phyloP scores from a whole-genome alignment of 225 moss, liverwort and hornwort genomes.

The Bryoerythrophyllum caledonicum region DNA sequence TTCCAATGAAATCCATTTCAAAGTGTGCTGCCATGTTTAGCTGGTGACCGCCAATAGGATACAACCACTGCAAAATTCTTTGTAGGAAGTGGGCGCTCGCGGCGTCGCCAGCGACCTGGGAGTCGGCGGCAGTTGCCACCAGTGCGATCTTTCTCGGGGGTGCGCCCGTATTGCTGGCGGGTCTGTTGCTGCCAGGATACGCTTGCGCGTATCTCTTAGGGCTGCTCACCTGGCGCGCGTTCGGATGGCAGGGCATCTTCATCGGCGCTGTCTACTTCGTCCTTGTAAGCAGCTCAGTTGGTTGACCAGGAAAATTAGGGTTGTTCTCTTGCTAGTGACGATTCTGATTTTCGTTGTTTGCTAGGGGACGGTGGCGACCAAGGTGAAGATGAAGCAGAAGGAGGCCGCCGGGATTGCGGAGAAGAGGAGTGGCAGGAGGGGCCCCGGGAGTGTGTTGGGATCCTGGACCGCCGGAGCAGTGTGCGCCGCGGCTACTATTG shows the following conservation, averaged over 20 bases:
- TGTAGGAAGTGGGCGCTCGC: slow-evolving; percentile 66
- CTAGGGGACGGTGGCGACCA: slow-evolving; percentile 86
- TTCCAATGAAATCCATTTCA: too few species aligned
- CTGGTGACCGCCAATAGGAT: too few species aligned
- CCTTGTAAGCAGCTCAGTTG: too few species aligned
- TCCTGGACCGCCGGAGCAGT: slow-evolving; percentile 85
- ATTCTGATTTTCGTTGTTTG: too few species aligned
- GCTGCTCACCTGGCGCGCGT: slow-evolving; percentile 86
- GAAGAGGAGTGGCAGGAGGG: slow-evolving; percentile 87
- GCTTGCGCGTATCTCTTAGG: slow-evolving; percentile 69
- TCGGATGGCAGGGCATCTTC: slow-evolving; percentile 71
- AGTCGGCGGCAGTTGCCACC: slow-evolving; percentile 62
- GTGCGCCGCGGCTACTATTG: slow-evolving; percentile 64
- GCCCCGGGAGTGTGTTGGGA: slow-evolving; percentile 85
- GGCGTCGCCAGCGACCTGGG: slow-evolving; percentile 69
- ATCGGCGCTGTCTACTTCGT: slow-evolving; percentile 69
- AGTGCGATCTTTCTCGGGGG: slow-evolving; percentile 61
- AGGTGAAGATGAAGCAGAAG: slow-evolving; percentile 86
- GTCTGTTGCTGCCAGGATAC: slow-evolving; percentile 72
- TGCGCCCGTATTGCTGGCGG: slow-evolving; percentile 71
- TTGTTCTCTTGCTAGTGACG: too few species aligned
- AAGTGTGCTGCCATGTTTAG: too few species aligned
- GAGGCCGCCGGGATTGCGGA: slow-evolving; percentile 93
- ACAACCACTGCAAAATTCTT: too few species aligned
- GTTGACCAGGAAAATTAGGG: too few species aligned